These are phyloP conservation scores for Neoscytalidium dimidiatum DNA, from an alignment of 2,329 filamentous ascomycete genomes.

Conservation along the genomic window DNA sequence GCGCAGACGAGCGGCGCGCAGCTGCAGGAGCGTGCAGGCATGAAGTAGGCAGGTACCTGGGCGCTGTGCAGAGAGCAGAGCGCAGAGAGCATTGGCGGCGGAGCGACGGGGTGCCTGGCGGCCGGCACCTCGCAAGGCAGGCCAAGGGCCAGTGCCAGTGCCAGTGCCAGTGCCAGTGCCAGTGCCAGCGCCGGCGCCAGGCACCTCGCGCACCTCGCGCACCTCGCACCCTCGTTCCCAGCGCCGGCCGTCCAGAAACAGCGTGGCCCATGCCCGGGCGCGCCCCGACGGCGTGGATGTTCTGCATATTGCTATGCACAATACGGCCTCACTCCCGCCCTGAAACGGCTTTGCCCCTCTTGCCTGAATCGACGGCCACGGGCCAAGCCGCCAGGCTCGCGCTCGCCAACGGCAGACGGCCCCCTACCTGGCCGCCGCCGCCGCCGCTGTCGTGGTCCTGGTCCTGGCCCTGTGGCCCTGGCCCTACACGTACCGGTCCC, in stretches of 20 bases:
- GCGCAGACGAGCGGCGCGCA: not conserved
- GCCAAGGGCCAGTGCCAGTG: no score
- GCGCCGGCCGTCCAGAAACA: not conserved
- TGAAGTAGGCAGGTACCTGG: not conserved
- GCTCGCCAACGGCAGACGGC: no score
- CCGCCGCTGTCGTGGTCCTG: no score
- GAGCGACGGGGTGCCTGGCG: not conserved
- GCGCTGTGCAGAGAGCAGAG: not conserved
- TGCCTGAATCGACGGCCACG: slow-evolving; percentile 4
- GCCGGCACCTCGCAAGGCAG: not conserved
- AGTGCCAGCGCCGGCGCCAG: no score
- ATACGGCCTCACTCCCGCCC: slow-evolving; percentile 6
- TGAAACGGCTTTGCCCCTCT: slow-evolving; percentile 12
- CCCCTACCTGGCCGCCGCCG: no score
- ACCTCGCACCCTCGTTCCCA: no score
- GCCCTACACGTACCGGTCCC: no score
- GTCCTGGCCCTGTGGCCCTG: no score
- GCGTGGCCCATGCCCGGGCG: slow-evolving; percentile 1
- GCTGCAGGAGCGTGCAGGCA: not conserved
- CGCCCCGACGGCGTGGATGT: slow-evolving; percentile 4
- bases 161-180: no score
- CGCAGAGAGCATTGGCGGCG: no score
- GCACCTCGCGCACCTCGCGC: no score
- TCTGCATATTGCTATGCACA: slow-evolving; percentile 10
- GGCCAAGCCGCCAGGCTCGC: not conserved